A percentile compares a stretch with the other conserved stretches of the same genome.
These are phyloP conservation scores for Trichoderma atroviride DNA, from an alignment of 2,329 filamentous ascomycete species.

Conservation along the genomic window DNA sequence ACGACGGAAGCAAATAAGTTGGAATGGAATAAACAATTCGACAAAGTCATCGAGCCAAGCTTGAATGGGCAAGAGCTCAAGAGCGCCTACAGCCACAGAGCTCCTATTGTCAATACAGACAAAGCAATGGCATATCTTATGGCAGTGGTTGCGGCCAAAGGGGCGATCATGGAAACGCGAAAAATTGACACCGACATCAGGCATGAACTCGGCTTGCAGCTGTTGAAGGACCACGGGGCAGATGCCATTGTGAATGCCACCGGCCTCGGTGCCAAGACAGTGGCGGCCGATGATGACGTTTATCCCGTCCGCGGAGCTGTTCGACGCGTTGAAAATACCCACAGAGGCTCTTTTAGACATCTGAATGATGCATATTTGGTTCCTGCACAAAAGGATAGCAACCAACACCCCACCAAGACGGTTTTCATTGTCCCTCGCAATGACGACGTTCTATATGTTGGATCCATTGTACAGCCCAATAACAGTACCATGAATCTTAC, in stretches of 20 bases:
- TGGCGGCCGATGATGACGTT: background rate
- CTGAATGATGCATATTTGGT: background rate
- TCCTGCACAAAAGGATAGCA: background rate
- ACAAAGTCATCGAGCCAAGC: background rate
- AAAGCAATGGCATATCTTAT: background rate
- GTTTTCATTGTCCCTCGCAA: background rate
- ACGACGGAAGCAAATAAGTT: background rate
- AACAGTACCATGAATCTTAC: background rate
- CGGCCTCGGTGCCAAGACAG: background rate
- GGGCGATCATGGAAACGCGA: background rate
- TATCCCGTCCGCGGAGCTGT: background rate
- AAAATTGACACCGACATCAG: background rate
- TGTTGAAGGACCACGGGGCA: background rate
- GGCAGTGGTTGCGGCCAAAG: background rate
- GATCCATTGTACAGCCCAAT: background rate
- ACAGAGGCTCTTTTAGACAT: background rate
- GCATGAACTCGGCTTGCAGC: background rate
- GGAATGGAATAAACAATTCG: background rate
- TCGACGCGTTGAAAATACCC: background rate
- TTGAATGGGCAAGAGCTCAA: background rate
- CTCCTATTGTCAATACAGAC: background rate
- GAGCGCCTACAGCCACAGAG: background rate
- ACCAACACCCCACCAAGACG: background rate
- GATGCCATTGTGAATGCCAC: background rate
- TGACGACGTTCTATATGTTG: background rate